These are phyloP conservation scores for Cyclotella choctawhatcheeana DNA, from an alignment of 108 stramenopile species.

Conservation along the genomic window DNA sequence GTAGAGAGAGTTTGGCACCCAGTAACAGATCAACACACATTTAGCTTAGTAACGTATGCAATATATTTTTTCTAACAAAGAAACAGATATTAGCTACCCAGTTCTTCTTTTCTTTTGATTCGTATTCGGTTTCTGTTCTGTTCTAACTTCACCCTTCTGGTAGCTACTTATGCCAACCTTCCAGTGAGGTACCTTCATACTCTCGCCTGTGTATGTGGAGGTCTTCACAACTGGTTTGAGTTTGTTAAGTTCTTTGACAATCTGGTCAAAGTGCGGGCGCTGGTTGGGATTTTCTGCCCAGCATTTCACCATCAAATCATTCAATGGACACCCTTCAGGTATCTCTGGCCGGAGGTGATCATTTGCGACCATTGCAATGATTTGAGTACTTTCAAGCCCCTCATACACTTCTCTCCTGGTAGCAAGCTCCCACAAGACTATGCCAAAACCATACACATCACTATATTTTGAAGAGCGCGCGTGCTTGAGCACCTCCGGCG, in stretches of 20 bases:
- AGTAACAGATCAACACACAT: too few relatives aligned
- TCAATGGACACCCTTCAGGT: constrained; percentile 90
- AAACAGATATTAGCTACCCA: not conserved
- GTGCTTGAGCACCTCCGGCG: constrained; percentile 95
- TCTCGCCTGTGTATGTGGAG: constrained; percentile 46
- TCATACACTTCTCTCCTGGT: constrained; percentile 95
- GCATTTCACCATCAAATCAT: constrained; percentile 93
- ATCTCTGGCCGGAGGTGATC: constrained; percentile 93
- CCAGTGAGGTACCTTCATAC: constrained; percentile 27
- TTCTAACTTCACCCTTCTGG: constrained; percentile 32
- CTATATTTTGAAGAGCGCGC: constrained; percentile 83
- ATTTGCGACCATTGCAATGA: constrained; percentile 95
- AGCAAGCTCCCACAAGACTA: constrained; percentile 96
- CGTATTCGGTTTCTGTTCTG: not conserved
- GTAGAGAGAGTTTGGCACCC: too few relatives aligned
- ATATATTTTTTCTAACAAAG: too few relatives aligned
- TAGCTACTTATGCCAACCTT: constrained; percentile 32
- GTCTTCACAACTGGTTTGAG: constrained; percentile 42
- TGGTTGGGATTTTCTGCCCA: constrained; percentile 90
- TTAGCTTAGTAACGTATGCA: too few relatives aligned
- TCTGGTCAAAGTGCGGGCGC: constrained; percentile 84
- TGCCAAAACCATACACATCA: constrained; percentile 97
- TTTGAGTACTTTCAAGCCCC: constrained; percentile 91
- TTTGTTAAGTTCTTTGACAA: constrained; percentile 78
- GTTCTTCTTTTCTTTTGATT: constrained; percentile 13